Percentiles rank a stretch among this genome's conserved stretches.
These are phyloP conservation scores for Protoeuglena noctilucae DNA, from an alignment of 139 green algal species.

Conservation along the genomic window DNA sequence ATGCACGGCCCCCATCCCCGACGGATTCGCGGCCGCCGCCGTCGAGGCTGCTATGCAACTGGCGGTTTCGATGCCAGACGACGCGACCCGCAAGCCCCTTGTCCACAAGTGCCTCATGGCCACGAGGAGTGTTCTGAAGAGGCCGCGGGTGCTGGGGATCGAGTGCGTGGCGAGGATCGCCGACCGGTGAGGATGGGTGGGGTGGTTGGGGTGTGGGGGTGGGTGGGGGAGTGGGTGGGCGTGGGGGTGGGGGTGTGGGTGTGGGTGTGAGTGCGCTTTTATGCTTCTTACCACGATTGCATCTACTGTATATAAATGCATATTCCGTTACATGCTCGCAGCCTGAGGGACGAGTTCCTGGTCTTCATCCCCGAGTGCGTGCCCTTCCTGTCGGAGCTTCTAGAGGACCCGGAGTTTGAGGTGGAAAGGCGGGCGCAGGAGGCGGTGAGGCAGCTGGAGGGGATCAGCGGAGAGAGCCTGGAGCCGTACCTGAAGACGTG, in stretches of 20 bases:
- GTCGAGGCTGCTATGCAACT: too few relatives aligned
- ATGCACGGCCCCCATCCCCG: too few relatives aligned
- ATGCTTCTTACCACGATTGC: too few relatives aligned
- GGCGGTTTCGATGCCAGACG: too few relatives aligned
- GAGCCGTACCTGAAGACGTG: not conserved
- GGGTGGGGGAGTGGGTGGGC: too few relatives aligned
- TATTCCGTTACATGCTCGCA: too few relatives aligned
- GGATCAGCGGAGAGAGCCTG: not conserved
- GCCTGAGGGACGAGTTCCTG: constrained; percentile 1
- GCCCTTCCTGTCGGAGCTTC: constrained; percentile 3
- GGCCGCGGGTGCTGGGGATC: not conserved
- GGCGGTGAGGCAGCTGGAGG: not conserved
- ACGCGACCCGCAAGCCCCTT: not conserved
- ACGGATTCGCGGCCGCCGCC: too few relatives aligned
- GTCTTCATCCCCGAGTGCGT: constrained; percentile 1
- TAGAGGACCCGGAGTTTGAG: not conserved
- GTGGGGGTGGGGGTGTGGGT: too few relatives aligned
- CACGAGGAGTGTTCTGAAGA: not conserved
- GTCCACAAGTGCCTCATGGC: constrained; percentile 2
- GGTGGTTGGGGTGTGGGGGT: too few relatives aligned
- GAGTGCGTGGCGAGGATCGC: not conserved
- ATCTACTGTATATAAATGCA: too few relatives aligned
- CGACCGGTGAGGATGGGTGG: too few relatives aligned
- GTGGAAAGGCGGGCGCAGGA: not conserved
- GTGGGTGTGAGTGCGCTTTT: too few relatives aligned